Evolutionary conservation across 2,329 filamentous ascomycete genomes (phyloP), one percentile per base, ranked within the genome.

Genomic region (Diplodia seriata): DNA sequence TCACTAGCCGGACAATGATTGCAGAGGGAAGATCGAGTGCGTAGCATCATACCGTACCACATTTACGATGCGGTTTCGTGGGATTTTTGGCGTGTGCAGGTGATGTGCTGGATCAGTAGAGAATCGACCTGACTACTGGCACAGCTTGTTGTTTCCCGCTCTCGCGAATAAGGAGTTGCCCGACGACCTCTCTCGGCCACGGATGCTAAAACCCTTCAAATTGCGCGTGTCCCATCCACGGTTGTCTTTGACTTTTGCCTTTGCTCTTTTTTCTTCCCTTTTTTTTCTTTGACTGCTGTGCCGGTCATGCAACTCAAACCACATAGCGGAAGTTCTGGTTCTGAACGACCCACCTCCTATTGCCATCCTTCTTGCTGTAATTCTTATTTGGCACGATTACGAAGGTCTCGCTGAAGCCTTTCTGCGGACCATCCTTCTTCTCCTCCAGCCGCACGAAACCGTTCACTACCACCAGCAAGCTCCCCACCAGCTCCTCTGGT

Each of bases 371-470:
- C 74, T 74, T 78, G 51, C 70, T 71, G 70, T 74, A 75, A 0
- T 70, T 74, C 33, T 73, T 75, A 69, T 80, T 81, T 59, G 93
- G 92, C 47, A 94, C 91, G 66, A 97, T 82, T 29, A 96, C 86
- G 76, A 97, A 90, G 0, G 86, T 90, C 78, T 97, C 93, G 74
- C 88, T 90, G 77, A 97, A 97, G 43, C 87, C 88, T 72, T 88
- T 87, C 77, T 87, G 85, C 15, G 85, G 85, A 15, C 87, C 86
- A 36, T 89, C 86, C 72, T 85, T 85, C 54, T 79, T 77, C 68
- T 84, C 85, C 69, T 87, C 86, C 74, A 91, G 90, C 71, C 88
- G 85, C 47, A 96, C 88, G 70, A 83, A 87, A 5, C 93, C 93
- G 74, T 87, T 91, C 64, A 93, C 88, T 68, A 89, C 85, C n/a